phyloP scores from a whole-genome alignment of 1,284 basidiomycete species.

The Malassezia japonica region DNA sequence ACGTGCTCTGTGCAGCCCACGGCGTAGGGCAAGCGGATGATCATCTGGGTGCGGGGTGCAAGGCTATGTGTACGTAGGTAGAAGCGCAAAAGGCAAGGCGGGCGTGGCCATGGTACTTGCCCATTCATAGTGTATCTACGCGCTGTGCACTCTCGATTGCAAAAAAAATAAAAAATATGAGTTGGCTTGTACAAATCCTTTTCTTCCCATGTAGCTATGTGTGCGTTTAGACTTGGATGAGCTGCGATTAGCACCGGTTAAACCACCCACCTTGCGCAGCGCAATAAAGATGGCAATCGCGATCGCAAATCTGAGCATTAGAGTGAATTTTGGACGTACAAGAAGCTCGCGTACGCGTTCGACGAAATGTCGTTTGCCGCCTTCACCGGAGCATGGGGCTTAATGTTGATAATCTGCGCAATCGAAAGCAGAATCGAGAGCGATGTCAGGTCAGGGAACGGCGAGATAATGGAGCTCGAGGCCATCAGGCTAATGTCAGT shows the following conservation, averaged over 20 bases:
- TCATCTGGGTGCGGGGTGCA: not conserved
- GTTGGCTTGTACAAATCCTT: no score
- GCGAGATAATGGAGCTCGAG: constrained; percentile 8
- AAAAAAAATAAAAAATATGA: no score
- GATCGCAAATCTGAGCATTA: constrained; percentile 3
- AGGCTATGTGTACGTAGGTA: no score
- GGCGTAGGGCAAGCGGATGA: not conserved
- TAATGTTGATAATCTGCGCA: constrained; percentile 9
- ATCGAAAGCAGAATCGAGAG: constrained; percentile 1
- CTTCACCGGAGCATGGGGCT: constrained; percentile 3
- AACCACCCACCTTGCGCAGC: constrained; percentile 11
- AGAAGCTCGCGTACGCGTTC: constrained; percentile 13
- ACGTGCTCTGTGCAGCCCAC: not conserved
- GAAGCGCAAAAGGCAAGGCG: no score
- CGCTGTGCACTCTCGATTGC: no score
- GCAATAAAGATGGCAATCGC: not conserved
- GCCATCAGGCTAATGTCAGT: constrained; percentile 8
- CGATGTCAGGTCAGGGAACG: constrained; percentile 6
- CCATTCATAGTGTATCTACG: no score
- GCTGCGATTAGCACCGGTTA: no score
- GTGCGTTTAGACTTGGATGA: no score
- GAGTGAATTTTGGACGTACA: constrained; percentile 4
- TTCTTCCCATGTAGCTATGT: no score
- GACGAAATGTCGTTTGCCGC: constrained; percentile 1
- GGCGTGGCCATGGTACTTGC: no score